phyloP scores from a whole-genome alignment of 1,284 basidiomycete species.

The Naganishia sp. region DNA sequence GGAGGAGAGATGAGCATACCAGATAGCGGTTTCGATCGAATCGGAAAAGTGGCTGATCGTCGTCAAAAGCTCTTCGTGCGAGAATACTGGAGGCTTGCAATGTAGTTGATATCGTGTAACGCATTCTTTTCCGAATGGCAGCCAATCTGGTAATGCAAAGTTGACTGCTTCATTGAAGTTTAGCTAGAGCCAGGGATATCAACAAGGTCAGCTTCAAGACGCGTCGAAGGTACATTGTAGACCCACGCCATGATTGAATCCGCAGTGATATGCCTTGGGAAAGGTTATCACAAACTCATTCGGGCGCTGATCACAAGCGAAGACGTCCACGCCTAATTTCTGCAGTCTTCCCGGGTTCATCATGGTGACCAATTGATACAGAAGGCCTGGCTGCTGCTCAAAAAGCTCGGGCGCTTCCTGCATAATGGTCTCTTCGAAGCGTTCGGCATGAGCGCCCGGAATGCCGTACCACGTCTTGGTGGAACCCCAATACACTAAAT shows the following conservation, averaged over 20 bases:
- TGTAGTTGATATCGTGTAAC: constrained; percentile 85
- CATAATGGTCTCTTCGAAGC: constrained; percentile 95
- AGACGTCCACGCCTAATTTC: constrained; percentile 89
- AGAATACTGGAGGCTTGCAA: constrained; percentile 92
- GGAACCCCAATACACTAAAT: constrained; percentile 94
- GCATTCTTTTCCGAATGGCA: constrained; percentile 80
- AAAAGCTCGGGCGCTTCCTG: constrained; percentile 97
- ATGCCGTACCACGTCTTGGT: constrained; percentile 99
- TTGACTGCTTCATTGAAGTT: constrained; percentile 99
- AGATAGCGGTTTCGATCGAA: constrained; percentile 88
- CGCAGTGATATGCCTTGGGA: constrained; percentile 97
- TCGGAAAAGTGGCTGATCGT: constrained; percentile 92
- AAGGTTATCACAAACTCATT: constrained; percentile 98
- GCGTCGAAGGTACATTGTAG: neutral
- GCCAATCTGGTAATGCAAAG: constrained; percentile 96
- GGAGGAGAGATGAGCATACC: constrained; percentile 60
- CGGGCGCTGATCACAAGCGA: constrained; percentile 91
- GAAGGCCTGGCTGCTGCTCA: constrained; percentile 91
- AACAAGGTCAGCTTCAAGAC: constrained; percentile 32
- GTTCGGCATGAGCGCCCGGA: constrained; percentile 88
- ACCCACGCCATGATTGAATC: constrained; percentile 94
- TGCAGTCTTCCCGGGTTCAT: constrained; percentile 90
- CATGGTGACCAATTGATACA: constrained; percentile 96
- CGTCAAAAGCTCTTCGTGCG: constrained; percentile 93
- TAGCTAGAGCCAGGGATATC: constrained; percentile 60